Evolutionary conservation across 345 rosid species (phyloP).

Genomic region (Eucalyptus cloeziana): DNA sequence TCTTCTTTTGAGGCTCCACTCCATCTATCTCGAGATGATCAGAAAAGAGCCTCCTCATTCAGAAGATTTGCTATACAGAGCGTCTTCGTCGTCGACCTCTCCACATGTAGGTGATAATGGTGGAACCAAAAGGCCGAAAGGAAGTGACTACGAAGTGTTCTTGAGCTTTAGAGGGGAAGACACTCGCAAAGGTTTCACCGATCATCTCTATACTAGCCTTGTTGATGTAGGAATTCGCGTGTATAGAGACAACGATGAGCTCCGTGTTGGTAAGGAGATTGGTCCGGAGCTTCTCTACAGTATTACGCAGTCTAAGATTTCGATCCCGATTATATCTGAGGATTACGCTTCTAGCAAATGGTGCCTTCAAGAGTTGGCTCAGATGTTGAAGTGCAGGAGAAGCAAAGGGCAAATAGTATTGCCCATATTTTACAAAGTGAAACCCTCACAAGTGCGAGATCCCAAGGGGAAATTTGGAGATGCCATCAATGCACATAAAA

Average conservation of each 20-base stretch:
- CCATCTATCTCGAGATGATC: too few species aligned
- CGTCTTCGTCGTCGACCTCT: not conserved
- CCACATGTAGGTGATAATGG: not conserved
- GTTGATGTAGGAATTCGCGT: rapidly evolving
- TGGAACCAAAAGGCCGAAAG: rapidly evolving
- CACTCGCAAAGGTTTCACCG: not conserved
- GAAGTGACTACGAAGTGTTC: not conserved
- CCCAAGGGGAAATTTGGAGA: too few species aligned
- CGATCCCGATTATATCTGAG: not conserved
- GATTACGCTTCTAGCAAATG: not conserved
- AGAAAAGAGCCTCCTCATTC: not conserved
- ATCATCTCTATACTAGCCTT: not conserved
- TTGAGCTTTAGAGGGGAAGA: not conserved
- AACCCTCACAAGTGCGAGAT: not conserved
- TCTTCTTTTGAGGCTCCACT: not conserved
- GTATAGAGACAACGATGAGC: not conserved
- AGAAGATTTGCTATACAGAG: not conserved
- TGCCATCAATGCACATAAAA: too few species aligned
- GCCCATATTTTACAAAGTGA: not conserved
- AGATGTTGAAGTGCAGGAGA: not conserved
- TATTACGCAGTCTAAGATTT: not conserved
- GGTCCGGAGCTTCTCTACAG: not conserved
- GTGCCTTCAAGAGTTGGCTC: not conserved
- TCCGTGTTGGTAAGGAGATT: not conserved
- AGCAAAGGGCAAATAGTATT: not conserved